phyloP scores from a whole-genome alignment of 441 rosid species.

The Biscutella auriculata region DNA sequence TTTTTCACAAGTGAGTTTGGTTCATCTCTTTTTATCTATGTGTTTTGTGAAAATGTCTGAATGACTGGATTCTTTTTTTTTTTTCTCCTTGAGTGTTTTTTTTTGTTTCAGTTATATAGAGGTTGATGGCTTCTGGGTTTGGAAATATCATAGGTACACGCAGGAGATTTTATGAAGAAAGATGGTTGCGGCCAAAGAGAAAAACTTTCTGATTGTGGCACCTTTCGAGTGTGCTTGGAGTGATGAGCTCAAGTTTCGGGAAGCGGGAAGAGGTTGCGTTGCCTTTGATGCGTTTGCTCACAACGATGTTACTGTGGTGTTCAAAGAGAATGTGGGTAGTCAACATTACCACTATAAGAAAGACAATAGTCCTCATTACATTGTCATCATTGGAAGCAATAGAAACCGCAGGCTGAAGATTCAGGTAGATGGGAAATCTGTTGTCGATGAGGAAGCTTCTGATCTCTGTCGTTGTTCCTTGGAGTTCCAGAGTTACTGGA shows the following conservation, averaged over 20 bases:
- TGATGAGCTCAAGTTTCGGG: conserved; percentile 76
- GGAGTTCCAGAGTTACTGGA: conserved; percentile 89
- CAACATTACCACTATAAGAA: conserved; percentile 89
- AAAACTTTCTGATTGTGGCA: conserved; percentile 71
- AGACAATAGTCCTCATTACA: conserved; percentile 88
- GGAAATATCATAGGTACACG: neutral
- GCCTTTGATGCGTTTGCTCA: conserved; percentile 94
- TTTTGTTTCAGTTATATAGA: conserved; percentile 11
- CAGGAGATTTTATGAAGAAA: conserved; percentile 15
- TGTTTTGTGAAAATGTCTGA: neutral
- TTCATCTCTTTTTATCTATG: neutral
- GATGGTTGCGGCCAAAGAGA: conserved; percentile 51
- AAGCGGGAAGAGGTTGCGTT: conserved; percentile 94
- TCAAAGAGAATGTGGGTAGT: conserved; percentile 89
- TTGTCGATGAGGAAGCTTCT: conserved; percentile 67
- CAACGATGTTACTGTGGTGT: conserved; percentile 92
- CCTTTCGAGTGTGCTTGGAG: conserved; percentile 99
- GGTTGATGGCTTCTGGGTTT: conserved; percentile 21
- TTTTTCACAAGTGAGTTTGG: conserved; percentile 5
- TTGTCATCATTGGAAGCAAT: conserved; percentile 91
- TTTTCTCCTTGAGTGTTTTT: neutral
- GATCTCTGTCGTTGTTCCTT: conserved; percentile 74
- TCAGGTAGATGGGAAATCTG: conserved; percentile 79
- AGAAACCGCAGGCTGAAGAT: conserved; percentile 83
- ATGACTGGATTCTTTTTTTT: neutral